Evolutionary conservation across 257 asterid species (phyloP).

Genomic region (Nicotiana attenuata): DNA sequence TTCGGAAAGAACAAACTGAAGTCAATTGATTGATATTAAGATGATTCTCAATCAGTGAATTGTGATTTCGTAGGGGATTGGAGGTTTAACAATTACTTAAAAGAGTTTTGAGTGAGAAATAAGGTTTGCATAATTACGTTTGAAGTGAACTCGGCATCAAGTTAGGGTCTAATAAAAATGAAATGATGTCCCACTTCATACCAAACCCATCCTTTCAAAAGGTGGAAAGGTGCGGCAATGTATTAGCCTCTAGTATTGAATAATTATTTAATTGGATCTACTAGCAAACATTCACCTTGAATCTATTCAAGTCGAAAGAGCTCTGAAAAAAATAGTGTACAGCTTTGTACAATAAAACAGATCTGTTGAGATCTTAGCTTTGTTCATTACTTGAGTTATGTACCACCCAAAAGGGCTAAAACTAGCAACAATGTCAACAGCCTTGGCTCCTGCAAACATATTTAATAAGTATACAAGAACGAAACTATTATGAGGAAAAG

Average conservation of each 20-base stretch:
- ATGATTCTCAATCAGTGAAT: not conserved
- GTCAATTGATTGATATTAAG: not conserved
- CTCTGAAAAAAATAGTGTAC: not conserved
- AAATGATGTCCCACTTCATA: not conserved
- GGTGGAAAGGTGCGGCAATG: not conserved
- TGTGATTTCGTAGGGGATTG: not conserved
- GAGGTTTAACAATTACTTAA: not conserved
- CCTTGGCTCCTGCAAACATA: not conserved
- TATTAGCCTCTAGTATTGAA: not conserved
- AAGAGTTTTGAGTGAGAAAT: conserved; percentile 22
- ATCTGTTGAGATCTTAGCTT: not conserved
- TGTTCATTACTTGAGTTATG: not conserved
- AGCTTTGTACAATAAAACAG: not conserved
- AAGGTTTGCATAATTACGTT: conserved; percentile 43
- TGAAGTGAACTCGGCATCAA: conserved; percentile 33
- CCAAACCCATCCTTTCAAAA: not conserved
- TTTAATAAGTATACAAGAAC: not conserved
- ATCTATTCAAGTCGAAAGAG: not conserved
- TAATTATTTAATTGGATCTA: not conserved
- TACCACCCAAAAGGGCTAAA: not conserved
- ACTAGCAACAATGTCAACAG: not conserved
- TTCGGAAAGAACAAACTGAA: not conserved
- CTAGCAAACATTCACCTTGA: not conserved
- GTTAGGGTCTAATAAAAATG: conserved; percentile 1
- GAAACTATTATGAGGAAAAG: not conserved